Percentiles rank a stretch among this genome's conserved stretches.
Evolutionary conservation across 1,139 yeast species (phyloP).

Genomic region (Blastobotrys persicus): DNA sequence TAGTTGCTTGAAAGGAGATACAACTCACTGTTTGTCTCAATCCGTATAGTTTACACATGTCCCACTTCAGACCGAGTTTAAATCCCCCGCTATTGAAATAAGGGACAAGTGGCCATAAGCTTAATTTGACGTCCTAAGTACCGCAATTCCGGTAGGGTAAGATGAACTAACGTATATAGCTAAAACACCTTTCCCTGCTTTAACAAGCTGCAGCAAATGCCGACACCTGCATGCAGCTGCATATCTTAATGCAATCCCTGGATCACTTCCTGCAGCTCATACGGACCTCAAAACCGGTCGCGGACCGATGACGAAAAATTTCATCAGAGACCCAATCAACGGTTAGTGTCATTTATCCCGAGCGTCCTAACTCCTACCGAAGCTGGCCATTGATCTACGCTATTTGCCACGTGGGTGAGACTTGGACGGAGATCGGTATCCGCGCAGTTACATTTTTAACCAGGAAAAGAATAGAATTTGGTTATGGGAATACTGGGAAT

Average conservation of each 20-base stretch:
- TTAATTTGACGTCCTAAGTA: too few species aligned
- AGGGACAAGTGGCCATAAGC: neutral
- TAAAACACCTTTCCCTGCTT: too few species aligned
- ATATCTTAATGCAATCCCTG: neutral
- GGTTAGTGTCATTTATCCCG: neutral
- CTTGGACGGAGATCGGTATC: neutral
- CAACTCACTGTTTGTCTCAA: too few species aligned
- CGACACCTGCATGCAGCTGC: neutral
- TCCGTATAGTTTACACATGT: neutral
- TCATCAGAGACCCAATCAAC: neutral
- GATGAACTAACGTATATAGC: too few species aligned
- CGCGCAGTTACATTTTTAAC: too few species aligned
- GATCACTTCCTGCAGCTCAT: neutral
- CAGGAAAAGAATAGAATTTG: too few species aligned
- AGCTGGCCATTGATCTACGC: neutral
- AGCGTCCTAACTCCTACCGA: neutral
- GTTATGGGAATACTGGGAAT: neutral
- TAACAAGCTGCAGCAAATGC: neutral
- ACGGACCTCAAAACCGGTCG: neutral
- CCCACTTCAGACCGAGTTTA: neutral
- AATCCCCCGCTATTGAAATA: neutral
- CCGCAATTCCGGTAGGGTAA: neutral
- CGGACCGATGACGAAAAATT: neutral
- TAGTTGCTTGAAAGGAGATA: too few species aligned
- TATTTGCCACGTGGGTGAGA: neutral